Conservation (phyloP, 306 rosid species). For the Cucurbita ficifolia region DNA sequence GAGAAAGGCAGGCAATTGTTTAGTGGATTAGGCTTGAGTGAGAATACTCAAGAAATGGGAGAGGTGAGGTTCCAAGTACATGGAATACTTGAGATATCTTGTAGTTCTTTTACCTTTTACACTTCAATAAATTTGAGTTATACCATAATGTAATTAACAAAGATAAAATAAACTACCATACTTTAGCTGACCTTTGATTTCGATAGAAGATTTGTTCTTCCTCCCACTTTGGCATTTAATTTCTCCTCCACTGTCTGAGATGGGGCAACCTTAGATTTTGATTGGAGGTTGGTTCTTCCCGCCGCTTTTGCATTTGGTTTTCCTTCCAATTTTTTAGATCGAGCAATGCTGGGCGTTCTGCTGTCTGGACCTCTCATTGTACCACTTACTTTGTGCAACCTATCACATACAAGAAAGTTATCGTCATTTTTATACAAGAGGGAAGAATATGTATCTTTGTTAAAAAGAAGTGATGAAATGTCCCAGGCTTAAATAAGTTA, state of each 20-base stretch:
- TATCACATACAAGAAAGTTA: slow-evolving; percentile 13
- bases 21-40: neutral
- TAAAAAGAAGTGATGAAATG: neutral
- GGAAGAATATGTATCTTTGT: neutral
- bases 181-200: slow-evolving; percentile 42
- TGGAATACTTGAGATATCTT: neutral
- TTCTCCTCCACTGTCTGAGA: slow-evolving; percentile 15
- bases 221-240: slow-evolving; percentile 25
- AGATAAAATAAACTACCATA: neutral
- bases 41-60: neutral
- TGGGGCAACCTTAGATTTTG: slow-evolving; percentile 13
- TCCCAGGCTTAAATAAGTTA: neutral
- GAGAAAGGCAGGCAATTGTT: neutral
- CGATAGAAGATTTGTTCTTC: slow-evolving; percentile 30
- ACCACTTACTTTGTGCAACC: slow-evolving; percentile 38
- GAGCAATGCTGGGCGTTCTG: slow-evolving; percentile 18
- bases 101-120: neutral
- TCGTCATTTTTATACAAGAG: neutral
- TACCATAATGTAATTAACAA: neutral
- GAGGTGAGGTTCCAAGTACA: neutral
- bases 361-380: slow-evolving; percentile 16
- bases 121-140: neutral
- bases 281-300: slow-evolving; percentile 30
- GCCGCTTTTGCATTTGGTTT: slow-evolving; percentile 25
- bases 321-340: slow-evolving; percentile 9